A percentile compares a stretch with the other conserved stretches of the same genome.
These are phyloP conservation scores for Trypanosoma scelopori DNA, from an alignment of 208 protist genomes.

Conservation along the genomic window DNA sequence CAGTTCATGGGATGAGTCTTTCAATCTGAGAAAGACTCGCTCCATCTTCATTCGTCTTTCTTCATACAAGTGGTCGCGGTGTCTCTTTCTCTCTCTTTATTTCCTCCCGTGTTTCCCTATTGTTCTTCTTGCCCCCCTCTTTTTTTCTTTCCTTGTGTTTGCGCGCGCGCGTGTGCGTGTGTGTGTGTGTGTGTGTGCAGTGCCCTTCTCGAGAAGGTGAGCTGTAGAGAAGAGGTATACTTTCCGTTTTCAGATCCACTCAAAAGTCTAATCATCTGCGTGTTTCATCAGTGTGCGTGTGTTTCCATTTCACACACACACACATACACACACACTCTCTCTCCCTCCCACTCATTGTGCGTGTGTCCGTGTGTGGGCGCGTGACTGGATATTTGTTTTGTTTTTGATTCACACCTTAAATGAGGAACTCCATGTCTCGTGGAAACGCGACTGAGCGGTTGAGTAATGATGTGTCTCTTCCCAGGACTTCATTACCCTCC, in stretches of 20 bases:
- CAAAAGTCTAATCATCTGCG: no score
- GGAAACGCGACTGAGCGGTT: neutral
- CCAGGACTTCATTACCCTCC: neutral
- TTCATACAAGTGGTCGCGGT: neutral
- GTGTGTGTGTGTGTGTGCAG: conserved; percentile 1
- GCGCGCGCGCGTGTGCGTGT: neutral
- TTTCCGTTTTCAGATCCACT: no score
- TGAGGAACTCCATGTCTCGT: neutral
- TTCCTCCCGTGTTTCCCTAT: neutral
- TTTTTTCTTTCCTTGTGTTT: neutral
- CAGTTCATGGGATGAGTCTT: no score
- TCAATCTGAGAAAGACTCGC: neutral
- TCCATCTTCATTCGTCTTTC: neutral
- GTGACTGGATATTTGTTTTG: no score
- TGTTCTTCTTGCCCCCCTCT: neutral
- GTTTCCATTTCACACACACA: no score
- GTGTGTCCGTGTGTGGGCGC: conserved; percentile 4
- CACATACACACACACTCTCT: no score
- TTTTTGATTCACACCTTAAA: neutral
- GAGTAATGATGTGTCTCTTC: neutral
- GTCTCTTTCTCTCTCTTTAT: neutral
- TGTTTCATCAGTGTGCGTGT: no score
- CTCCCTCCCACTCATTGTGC: no score
- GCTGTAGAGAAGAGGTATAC: neutral
- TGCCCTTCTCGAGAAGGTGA: neutral